Evolutionary conservation across 768 basidiomycete species (phyloP), one percentile per base, ranked within the genome.

Genomic region (Rickenella mellea): DNA sequence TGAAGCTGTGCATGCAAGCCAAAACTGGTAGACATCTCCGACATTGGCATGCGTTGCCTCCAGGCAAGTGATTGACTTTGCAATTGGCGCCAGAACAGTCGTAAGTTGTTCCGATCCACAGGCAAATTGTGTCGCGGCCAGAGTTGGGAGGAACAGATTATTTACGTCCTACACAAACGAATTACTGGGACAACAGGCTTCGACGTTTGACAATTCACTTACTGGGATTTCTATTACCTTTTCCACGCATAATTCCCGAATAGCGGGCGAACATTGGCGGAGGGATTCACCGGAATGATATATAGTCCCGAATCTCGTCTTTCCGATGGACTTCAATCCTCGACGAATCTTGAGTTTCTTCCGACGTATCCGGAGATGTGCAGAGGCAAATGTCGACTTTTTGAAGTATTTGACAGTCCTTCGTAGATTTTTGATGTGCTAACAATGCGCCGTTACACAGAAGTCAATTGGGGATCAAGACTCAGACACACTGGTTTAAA

Each of bases 21-120:
- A 65, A 39, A 63, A 65, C 2, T 60, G 45, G 42, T 59, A 65
- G 9, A 65, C 56, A 46, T 65, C 58, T 9, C 55, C 63, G 1
- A 54, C 48, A 2, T 45, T 62, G 0, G 56, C 35, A 5, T 48
- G 27, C 6, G 49, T 44, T 0, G 61, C 58, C 44, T 66, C 63
- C 0, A 66, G 52, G 40, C 62, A 64, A 28, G 55, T 49, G 35
- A 61, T 56, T 1, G 59, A 49, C 4, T 51, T 44, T 11, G 58
- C 60, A 20, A 63, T 32, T 1, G 51, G 49, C n/a, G 45, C 46
- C 2, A 58, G 44, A n/a, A 62, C 45, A 17, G 53, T 35, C 21
- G 57, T 36, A 20, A 58, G 51, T 41, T 59, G 53, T 4, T 46
- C n/a, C n/a, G n/a, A n/a, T n/a, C n/a, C n/a, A n/a, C n/a, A n/a